These are phyloP conservation scores for Lentinula guzmanii DNA, from an alignment of 768 basidiomycete genomes.

Conservation along the genomic window DNA sequence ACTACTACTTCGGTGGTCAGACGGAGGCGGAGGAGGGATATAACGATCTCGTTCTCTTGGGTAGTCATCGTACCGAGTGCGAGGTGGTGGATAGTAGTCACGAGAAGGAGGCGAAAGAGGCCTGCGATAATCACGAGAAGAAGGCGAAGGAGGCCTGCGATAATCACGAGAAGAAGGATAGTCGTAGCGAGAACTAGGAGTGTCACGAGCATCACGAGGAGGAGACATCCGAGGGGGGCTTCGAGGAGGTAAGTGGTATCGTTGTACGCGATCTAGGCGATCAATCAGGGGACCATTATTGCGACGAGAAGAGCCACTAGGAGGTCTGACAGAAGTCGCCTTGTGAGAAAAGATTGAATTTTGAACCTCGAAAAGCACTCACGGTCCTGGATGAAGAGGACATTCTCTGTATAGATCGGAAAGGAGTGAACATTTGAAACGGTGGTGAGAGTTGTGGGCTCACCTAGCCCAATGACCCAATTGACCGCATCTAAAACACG, in stretches of 20 bases:
- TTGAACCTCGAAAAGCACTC: constrained; percentile 21
- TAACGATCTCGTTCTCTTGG: constrained; percentile 53
- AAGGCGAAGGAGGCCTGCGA: constrained; percentile 46
- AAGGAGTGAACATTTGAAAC: not conserved
- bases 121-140: constrained; percentile 63
- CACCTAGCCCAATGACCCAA: constrained; percentile 89
- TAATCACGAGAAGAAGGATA: constrained; percentile 60
- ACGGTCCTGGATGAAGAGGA: constrained; percentile 51
- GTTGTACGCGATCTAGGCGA: constrained; percentile 49
- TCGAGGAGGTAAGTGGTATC: constrained; percentile 21
- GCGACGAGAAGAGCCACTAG: constrained; percentile 33
- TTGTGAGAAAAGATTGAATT: not conserved
- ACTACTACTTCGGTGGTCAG: constrained; percentile 35
- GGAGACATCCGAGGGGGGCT: not conserved
- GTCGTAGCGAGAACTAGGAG: constrained; percentile 44
- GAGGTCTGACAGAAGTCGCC: constrained; percentile 11
- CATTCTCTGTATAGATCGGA: constrained; percentile 51
- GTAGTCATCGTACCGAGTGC: constrained; percentile 69
- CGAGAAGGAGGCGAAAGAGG: constrained; percentile 45
- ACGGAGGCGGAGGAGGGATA: constrained; percentile 36
- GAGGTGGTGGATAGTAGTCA: constrained; percentile 50
- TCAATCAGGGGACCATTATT: constrained; percentile 53
- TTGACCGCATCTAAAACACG: constrained; percentile 84
- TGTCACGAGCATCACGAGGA: constrained; percentile 32
- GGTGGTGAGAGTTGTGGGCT: constrained; percentile 11